Evolutionary conservation across 495 filamentous ascomycete genomes (phyloP), one percentile per base, ranked within the genome.

Genomic region (Penicillium angulare): DNA sequence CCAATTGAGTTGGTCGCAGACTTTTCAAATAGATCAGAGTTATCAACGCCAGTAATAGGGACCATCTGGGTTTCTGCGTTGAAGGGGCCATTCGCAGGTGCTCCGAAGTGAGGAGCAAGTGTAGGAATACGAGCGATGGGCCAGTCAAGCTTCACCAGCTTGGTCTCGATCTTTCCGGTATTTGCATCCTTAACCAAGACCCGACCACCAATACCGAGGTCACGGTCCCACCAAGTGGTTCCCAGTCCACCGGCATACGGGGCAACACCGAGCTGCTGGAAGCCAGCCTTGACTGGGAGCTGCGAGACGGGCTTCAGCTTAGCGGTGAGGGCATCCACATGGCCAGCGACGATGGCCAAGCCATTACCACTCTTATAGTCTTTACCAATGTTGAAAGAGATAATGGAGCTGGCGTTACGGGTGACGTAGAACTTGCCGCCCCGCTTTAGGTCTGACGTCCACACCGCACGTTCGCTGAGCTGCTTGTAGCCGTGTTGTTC

Each of bases 51-150:
- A 55, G 97, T 87, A 43, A 97, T 91, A 9, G 93, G 93, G 3
- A 95, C 90, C 75, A 92, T 90, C 61, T 98, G 85, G 3, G 93
- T 97, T 73, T 98, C 93, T 56, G 75, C 77, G 66, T 98, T 98
- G 66, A 88, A 87, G 7, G 82, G 81, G 1, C 89, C 90, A 47
- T 80, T 69, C 40, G 92, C 84, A 7, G 86, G 81, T 24, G 86
- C 78, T 20, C 93, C 93, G 57, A 98, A 98, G 67, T 98, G 93
- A 29, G 90, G 90, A 29, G 93, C 93, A 5, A 98, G 78, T 1
- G 93, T 96, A 10, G 93, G 92, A 55, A 97, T 90, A 32, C 89
- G 79, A 12, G 93, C 93, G 69, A 98, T 84, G 1, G 93, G 93
- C 88, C 91, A 96, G 62, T 86, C 87, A 23, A 97, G 77, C 68